A percentile compares a stretch with the other conserved stretches of the same genome.
Conservation (phyloP, 2,329 filamentous ascomycete species). For the Blastomyces parvus region DNA sequence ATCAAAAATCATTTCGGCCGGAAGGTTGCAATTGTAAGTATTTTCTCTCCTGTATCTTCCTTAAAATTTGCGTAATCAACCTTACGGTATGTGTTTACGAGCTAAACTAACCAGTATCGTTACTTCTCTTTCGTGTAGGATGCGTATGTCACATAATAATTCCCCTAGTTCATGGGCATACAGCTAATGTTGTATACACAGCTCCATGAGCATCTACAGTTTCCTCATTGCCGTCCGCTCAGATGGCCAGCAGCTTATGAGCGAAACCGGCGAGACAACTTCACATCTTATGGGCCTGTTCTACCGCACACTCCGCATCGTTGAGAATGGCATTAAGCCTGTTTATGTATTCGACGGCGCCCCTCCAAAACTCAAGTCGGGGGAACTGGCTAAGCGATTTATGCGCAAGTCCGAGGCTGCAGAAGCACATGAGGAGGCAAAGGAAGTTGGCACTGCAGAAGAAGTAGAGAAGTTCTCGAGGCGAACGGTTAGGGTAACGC, state of each 20-base stretch:
- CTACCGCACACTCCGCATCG: slow-evolving; percentile 94
- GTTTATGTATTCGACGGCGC: slow-evolving; percentile 97
- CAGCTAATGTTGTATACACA: background rate
- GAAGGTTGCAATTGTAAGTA: slow-evolving; percentile 88
- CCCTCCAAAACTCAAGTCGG: slow-evolving; percentile 93
- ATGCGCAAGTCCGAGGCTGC: slow-evolving; percentile 88
- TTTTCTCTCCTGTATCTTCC: background rate
- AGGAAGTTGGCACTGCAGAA: slow-evolving; percentile 91
- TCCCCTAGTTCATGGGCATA: slow-evolving; percentile 1
- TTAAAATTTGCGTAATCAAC: background rate
- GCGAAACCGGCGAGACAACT: slow-evolving; percentile 89
- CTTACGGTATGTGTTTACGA: slow-evolving; percentile 1
- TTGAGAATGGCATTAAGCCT: slow-evolving; percentile 97
- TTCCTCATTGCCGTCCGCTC: slow-evolving; percentile 97
- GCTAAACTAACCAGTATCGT: background rate
- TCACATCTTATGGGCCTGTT: slow-evolving; percentile 99
- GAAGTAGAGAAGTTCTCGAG: slow-evolving; percentile 98
- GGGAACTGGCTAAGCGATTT: slow-evolving; percentile 91
- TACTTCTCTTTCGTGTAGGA: slow-evolving; percentile 38
- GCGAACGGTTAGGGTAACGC: slow-evolving; percentile 85
- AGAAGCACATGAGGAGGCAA: slow-evolving; percentile 85
- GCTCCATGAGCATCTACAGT: slow-evolving; percentile 96
- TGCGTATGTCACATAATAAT: slow-evolving; percentile 37
- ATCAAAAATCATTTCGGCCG: slow-evolving; percentile 99
- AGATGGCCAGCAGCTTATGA: slow-evolving; percentile 92